Evolutionary conservation across 371 early-diverging fungal species (phyloP).

Genomic region (Syncephalastrum contaminatum): DNA sequence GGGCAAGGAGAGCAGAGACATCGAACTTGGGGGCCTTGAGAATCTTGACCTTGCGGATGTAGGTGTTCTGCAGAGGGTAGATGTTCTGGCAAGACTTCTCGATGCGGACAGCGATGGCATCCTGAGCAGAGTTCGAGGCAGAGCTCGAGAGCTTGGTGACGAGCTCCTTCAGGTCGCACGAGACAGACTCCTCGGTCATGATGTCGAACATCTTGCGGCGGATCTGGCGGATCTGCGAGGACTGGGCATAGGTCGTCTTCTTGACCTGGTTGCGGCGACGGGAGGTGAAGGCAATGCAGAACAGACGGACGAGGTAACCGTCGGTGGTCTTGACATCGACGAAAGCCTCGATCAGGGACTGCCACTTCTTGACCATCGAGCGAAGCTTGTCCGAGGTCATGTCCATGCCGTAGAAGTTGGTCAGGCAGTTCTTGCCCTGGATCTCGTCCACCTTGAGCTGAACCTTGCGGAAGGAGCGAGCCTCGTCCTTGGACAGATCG

Average conservation of each 20-base stretch:
- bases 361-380: conserved; percentile 99
- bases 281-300: conserved; percentile 98
- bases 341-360: conserved; percentile 97
- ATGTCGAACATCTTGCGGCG: conserved; percentile 99
- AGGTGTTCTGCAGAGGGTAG: conserved; percentile 99
- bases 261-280: conserved; percentile 93
- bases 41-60: conserved; percentile 99
- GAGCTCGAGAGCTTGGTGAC: conserved; percentile 92
- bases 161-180: conserved; percentile 95
- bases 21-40: conserved; percentile 98
- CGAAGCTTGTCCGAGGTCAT: conserved; percentile 99
- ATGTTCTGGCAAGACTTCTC: conserved; percentile 97
- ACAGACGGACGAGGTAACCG: conserved; percentile 98
- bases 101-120: conserved; percentile 93
- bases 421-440: conserved; percentile 97
- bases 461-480: conserved; percentile 97
- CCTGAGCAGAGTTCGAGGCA: conserved; percentile 54
- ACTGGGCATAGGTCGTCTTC: conserved; percentile 99
- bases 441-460: conserved; percentile 98
- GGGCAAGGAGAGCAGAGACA: conserved; percentile 94
- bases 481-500: conserved; percentile 97
- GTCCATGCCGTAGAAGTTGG: conserved; percentile 99
- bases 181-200: conserved; percentile 88
- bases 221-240: conserved; percentile 97
- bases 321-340: conserved; percentile 99